A percentile compares a stretch with the other conserved stretches of the same genome.
Evolutionary conservation across 331 rosid species (phyloP).

Genomic region (Pyrus hybrid): DNA sequence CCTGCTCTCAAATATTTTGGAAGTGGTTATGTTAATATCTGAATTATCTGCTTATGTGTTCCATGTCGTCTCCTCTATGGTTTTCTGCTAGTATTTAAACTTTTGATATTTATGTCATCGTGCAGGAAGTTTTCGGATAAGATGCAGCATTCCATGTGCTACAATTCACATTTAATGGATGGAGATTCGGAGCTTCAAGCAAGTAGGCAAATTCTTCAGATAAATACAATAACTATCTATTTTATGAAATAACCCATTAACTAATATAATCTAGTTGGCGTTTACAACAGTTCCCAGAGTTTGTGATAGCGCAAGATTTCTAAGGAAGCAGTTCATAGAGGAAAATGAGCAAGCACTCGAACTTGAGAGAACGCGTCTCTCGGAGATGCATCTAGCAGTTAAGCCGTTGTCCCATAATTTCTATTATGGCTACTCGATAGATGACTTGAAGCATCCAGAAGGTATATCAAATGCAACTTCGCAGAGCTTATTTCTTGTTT

Average conservation of each 20-base stretch:
- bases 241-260: not conserved
- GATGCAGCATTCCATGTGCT: slow-evolving; percentile 9
- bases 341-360: slow-evolving; percentile 27
- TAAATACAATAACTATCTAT: not conserved
- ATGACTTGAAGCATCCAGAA: slow-evolving; percentile 22
- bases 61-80: not conserved
- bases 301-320: slow-evolving; percentile 20
- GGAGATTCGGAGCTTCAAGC: slow-evolving; percentile 27
- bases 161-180: slow-evolving; percentile 21
- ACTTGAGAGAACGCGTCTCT: slow-evolving; percentile 18
- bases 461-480: slow-evolving; percentile 9
- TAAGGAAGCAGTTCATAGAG: slow-evolving; percentile 19
- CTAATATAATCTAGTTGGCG: not conserved
- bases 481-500: not conserved
- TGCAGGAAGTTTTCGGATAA: slow-evolving; percentile 31
- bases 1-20: not conserved
- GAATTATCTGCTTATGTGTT: not conserved
- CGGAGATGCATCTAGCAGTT: slow-evolving; percentile 9
- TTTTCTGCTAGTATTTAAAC: not conserved
- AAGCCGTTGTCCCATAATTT: slow-evolving; percentile 18
- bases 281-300: slow-evolving; percentile 12
- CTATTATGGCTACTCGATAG: slow-evolving; percentile 14
- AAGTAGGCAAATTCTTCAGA: slow-evolving; percentile 11
- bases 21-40: not conserved
- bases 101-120: not conserved